Evolutionary conservation across 2,329 filamentous ascomycete genomes (phyloP).

Genomic region (Curvularia spicifera): DNA sequence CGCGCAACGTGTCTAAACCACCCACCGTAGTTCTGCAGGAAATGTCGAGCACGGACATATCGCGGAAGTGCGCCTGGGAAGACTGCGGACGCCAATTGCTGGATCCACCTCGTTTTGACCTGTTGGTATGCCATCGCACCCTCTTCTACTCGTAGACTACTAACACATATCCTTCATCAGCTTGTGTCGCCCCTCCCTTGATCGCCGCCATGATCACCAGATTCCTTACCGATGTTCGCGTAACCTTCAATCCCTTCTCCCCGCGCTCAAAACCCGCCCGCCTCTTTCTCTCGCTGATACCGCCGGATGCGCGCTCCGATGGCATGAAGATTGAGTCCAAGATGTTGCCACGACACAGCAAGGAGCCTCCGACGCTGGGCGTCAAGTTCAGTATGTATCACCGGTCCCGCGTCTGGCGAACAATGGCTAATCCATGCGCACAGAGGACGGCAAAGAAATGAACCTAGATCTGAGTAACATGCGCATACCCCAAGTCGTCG

Average conservation of each 20-base stretch:
- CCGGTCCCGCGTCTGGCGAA: neutral
- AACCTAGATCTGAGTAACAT: slow-evolving; percentile 79
- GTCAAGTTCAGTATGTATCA: slow-evolving; percentile 81
- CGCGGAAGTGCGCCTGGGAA: slow-evolving; percentile 12
- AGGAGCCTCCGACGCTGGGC: slow-evolving; percentile 70
- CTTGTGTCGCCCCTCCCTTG: neutral
- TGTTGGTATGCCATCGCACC: slow-evolving; percentile 3
- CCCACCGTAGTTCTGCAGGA: slow-evolving; percentile 20
- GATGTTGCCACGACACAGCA: slow-evolving; percentile 73
- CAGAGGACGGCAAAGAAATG: slow-evolving; percentile 93
- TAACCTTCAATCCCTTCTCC: slow-evolving; percentile 92
- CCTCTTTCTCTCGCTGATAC: slow-evolving; percentile 84
- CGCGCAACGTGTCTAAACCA: slow-evolving; percentile 25
- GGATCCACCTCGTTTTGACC: neutral
- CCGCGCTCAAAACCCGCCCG: slow-evolving; percentile 79
- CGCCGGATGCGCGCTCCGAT: slow-evolving; percentile 74
- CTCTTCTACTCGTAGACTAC: neutral
- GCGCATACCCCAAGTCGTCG: slow-evolving; percentile 83
- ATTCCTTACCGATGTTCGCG: slow-evolving; percentile 83
- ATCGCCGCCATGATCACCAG: slow-evolving; percentile 74
- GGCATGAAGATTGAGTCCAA: slow-evolving; percentile 80
- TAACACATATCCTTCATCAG: neutral
- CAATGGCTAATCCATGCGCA: slow-evolving; percentile 23
- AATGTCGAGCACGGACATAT: slow-evolving; percentile 31
- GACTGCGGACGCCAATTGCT: slow-evolving; percentile 9